Conservation (phyloP, 2,329 filamentous ascomycete species). For the Aureobasidium sp. region DNA sequence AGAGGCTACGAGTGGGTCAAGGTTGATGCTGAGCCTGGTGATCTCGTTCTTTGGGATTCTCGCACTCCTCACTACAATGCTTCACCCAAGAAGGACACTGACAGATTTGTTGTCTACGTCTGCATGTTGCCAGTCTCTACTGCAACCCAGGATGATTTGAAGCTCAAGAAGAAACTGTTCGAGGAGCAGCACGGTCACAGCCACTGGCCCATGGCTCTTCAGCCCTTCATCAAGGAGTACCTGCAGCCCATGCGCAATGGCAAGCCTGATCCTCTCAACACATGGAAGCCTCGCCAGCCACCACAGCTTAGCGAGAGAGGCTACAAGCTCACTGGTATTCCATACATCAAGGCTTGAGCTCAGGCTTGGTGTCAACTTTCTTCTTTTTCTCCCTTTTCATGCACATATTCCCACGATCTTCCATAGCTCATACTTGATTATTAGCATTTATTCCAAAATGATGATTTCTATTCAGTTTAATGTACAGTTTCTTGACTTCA, state of each 20-base stretch:
- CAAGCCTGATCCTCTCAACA: conserved; percentile 23
- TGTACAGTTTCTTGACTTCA: too few species aligned
- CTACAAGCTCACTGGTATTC: conserved; percentile 38
- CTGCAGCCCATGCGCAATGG: conserved; percentile 18
- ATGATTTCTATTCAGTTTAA: neutral
- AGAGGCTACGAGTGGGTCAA: conserved; percentile 16
- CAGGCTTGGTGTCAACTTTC: neutral
- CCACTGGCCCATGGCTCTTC: conserved; percentile 13
- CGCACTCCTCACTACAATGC: conserved; percentile 23
- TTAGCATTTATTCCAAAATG: neutral
- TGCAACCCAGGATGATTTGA: conserved; percentile 10
- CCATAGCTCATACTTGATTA: neutral
- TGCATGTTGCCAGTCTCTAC: conserved; percentile 15
- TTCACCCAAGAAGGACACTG: conserved; percentile 17
- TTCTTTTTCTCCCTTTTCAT: neutral
- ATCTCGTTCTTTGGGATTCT: conserved; percentile 17
- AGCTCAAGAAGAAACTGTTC: conserved; percentile 10
- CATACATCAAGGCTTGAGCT: conserved; percentile 15
- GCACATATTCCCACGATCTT: neutral
- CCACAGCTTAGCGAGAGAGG: conserved; percentile 30
- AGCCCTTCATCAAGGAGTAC: conserved; percentile 8
- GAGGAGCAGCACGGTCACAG: conserved; percentile 5
- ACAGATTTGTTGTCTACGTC: conserved; percentile 23
- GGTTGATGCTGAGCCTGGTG: conserved; percentile 15
- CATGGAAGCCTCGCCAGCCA: conserved; percentile 29